These are phyloP conservation scores for Mycocentrospora acerina DNA, from an alignment of 2,329 filamentous ascomycete species.

Conservation along the genomic window DNA sequence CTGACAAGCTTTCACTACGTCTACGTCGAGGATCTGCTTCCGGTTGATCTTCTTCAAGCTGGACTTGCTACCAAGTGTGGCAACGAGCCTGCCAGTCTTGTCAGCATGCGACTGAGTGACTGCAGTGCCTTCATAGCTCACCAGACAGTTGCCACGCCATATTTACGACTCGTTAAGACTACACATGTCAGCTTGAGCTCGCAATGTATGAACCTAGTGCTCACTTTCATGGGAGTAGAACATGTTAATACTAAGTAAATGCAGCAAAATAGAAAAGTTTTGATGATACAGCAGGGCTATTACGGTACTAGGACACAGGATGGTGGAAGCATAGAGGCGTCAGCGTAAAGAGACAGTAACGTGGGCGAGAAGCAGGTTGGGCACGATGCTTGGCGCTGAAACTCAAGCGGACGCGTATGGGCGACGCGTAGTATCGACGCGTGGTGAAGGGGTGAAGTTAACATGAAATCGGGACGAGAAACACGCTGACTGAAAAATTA, in stretches of 20 bases:
- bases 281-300: conserved; percentile 4
- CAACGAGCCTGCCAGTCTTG: conserved; percentile 70
- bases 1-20: conserved; percentile 81
- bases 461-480: conserved; percentile 4
- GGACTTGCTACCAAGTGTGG: conserved; percentile 77
- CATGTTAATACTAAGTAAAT: conserved; percentile 56
- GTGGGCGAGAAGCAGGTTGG: conserved; percentile 2
- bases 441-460: conserved; percentile 28
- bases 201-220: no score
- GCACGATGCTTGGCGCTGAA: conserved; percentile 9
- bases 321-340: not conserved
- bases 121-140: conserved; percentile 48
- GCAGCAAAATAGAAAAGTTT: conserved; percentile 1
- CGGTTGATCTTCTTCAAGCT: conserved; percentile 72
- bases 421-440: conserved; percentile 15
- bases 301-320: conserved; percentile 1
- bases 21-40: conserved; percentile 84
- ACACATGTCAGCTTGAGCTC: conserved; percentile 23
- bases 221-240: conserved; percentile 95
- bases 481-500: conserved; percentile 1
- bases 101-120: conserved; percentile 19
- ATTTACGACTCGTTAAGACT: conserved; percentile 81
- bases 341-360: not conserved
- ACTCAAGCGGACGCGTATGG: no score
- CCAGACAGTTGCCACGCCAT: conserved; percentile 96